phyloP scores from a whole-genome alignment of 73 alveolate genomes.

The Tetrahymena elliotti region DNA sequence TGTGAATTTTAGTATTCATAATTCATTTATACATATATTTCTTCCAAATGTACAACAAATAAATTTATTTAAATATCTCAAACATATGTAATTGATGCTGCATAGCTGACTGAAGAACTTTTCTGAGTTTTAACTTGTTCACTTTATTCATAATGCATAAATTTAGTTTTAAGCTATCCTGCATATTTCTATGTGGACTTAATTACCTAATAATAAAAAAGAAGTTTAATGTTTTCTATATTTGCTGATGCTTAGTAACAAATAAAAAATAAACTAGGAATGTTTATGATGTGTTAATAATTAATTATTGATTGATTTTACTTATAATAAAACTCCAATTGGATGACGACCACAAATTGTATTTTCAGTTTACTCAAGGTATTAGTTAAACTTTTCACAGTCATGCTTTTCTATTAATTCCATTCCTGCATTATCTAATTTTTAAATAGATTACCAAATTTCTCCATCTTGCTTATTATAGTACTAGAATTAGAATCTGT shows the following conservation, averaged over 20 bases:
- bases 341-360: slow-evolving; percentile 92
- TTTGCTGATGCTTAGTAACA: too few relatives aligned
- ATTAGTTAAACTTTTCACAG: slow-evolving; percentile 49
- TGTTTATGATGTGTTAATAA: too few relatives aligned
- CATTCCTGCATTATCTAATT: slow-evolving; percentile 72
- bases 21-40: too few relatives aligned
- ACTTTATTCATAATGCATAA: slow-evolving; percentile 68
- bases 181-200: slow-evolving; percentile 24
- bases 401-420: slow-evolving; percentile 52
- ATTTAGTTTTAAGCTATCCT: slow-evolving; percentile 36
- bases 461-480: slow-evolving; percentile 61
- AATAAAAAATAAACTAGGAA: too few relatives aligned
- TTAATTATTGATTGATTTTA: too few relatives aligned
- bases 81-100: slow-evolving; percentile 49
- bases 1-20: too few relatives aligned
- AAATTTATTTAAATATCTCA: neutral
- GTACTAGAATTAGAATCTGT: slow-evolving; percentile 49
- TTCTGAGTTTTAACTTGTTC: slow-evolving; percentile 36
- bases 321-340: slow-evolving; percentile 57
- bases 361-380: slow-evolving; percentile 62
- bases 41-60: too few relatives aligned
- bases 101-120: slow-evolving; percentile 82
- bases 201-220: neutral
- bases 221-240: too few relatives aligned
- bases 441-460: slow-evolving; percentile 61